Evolutionary conservation across 176 grass and related monocot species (phyloP).

Genomic region (Puya raimondii): DNA sequence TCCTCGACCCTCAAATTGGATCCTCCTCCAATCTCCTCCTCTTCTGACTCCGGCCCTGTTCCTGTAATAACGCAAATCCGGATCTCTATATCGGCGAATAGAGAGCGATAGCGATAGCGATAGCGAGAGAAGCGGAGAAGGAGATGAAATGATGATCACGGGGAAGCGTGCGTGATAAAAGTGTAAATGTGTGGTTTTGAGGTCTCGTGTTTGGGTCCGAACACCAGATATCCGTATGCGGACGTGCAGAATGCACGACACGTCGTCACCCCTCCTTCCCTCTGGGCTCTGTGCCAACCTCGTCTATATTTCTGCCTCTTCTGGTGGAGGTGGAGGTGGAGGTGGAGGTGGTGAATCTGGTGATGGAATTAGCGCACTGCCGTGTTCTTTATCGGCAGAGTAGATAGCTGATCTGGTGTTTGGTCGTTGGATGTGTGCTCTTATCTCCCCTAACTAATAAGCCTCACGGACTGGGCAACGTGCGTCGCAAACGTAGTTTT

Average conservation of each 20-base stretch:
- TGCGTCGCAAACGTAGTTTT: too few relatives aligned
- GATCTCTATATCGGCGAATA: conserved; percentile 23
- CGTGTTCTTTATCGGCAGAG: not conserved
- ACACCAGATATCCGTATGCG: not conserved
- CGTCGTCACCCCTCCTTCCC: not conserved
- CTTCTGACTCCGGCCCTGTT: not conserved
- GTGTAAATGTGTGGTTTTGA: not conserved
- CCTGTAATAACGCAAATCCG: not conserved
- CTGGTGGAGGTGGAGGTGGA: too few relatives aligned
- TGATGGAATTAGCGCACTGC: too few relatives aligned
- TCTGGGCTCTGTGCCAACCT: not conserved
- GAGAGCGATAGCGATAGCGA: conserved; percentile 3
- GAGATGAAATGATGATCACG: conserved; percentile 11
- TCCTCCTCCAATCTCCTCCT: not conserved
- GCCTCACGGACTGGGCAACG: too few relatives aligned
- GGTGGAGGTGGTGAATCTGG: too few relatives aligned
- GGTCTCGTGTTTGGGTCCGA: not conserved
- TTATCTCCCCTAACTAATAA: too few relatives aligned
- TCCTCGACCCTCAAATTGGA: too few relatives aligned
- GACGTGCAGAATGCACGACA: not conserved
- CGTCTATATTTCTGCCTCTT: not conserved
- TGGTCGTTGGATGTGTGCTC: not conserved
- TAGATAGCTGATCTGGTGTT: not conserved
- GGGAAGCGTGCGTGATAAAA: not conserved
- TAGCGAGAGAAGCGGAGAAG: not conserved